Conservation (phyloP, 345 rosid species). For the Arabidopsis suecica region DNA sequence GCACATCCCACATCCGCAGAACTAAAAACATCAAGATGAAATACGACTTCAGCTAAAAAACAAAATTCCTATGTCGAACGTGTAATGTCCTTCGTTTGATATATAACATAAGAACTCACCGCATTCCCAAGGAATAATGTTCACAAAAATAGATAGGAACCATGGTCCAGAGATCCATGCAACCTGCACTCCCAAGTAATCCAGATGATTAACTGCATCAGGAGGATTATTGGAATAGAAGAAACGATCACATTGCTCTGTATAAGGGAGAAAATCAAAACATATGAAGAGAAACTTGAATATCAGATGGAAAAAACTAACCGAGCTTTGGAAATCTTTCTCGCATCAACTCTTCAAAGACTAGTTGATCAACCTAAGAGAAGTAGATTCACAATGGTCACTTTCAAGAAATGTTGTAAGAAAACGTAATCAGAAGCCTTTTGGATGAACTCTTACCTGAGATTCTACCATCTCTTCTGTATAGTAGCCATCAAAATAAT, state of each 20-base stretch:
- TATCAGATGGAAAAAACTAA: constrained; percentile 54
- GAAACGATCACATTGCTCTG: constrained; percentile 47
- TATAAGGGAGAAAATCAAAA: constrained; percentile 31
- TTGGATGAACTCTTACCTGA: constrained; percentile 60
- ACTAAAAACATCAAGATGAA: constrained; percentile 51
- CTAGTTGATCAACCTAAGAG: constrained; percentile 94
- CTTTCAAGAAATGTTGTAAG: not conserved
- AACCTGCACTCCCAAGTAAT: constrained; percentile 99
- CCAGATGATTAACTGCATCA: constrained; percentile 99
- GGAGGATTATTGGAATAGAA: constrained; percentile 55
- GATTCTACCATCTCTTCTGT: constrained; percentile 96
- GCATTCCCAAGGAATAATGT: constrained; percentile 98
- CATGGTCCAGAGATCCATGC: constrained; percentile 97
- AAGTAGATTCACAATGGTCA: not conserved
- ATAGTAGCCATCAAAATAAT: constrained; percentile 90
- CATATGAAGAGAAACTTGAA: constrained; percentile 11
- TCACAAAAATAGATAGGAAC: constrained; percentile 95
- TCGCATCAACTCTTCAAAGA: constrained; percentile 87
- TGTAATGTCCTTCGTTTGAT: not conserved
- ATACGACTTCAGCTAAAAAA: constrained; percentile 1
- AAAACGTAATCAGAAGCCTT: constrained; percentile 7
- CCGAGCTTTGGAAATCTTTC: constrained; percentile 97
- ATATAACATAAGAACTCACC: constrained; percentile 57
- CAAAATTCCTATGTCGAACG: not conserved
- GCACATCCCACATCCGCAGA: constrained; percentile 97